Conservation (phyloP, 148 eudicot genomes). For the Drosera capensis region DNA sequence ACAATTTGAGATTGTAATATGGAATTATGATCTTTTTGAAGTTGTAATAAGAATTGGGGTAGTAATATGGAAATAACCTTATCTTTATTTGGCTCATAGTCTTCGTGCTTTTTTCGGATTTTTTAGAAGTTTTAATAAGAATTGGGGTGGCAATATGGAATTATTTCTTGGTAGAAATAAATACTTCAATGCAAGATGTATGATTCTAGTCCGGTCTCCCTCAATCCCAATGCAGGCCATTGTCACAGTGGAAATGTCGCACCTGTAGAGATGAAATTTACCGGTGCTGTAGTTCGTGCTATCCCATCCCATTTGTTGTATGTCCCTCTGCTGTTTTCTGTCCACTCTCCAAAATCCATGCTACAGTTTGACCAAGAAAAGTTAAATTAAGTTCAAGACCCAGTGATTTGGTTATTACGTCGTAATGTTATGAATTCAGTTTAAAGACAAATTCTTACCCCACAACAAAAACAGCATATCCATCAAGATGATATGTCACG, state of each 20-base stretch:
- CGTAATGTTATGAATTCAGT: background rate
- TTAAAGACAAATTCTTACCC: constrained; percentile 35
- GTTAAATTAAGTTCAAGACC: background rate
- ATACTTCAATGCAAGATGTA: too few species aligned
- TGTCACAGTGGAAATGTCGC: background rate
- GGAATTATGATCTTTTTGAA: too few species aligned
- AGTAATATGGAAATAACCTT: too few species aligned
- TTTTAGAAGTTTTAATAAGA: too few species aligned
- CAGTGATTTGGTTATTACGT: background rate
- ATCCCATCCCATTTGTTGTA: constrained; percentile 95
- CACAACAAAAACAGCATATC: constrained; percentile 75
- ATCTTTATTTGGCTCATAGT: too few species aligned
- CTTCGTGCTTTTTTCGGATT: too few species aligned
- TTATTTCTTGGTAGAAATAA: too few species aligned
- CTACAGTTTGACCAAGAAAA: constrained; percentile 21
- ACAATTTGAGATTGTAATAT: too few species aligned
- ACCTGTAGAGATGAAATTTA: constrained; percentile 6
- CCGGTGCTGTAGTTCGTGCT: constrained; percentile 74
- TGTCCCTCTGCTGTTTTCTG: constrained; percentile 40
- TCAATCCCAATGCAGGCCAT: background rate
- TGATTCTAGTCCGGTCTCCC: too few species aligned
- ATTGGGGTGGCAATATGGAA: too few species aligned
- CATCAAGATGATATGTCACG: constrained; percentile 83
- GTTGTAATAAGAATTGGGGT: too few species aligned
- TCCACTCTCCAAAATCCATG: constrained; percentile 86